A percentile compares a stretch with the other conserved stretches of the same genome.
Evolutionary conservation across 495 filamentous ascomycete genomes (phyloP).

Genomic region (Amniculicola lignicola): DNA sequence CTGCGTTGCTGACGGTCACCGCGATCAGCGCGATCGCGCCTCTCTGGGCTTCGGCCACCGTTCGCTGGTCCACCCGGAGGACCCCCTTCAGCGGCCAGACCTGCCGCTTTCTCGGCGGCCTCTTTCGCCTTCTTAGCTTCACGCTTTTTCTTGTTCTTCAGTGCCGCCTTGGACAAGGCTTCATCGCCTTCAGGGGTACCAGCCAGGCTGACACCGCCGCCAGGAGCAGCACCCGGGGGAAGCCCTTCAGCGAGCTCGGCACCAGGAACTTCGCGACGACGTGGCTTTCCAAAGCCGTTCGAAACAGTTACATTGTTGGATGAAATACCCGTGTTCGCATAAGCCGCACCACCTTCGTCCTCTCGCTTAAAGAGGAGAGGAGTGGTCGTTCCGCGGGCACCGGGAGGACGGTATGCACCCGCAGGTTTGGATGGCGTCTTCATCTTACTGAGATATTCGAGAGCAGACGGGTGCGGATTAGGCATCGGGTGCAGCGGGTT

Average conservation of each 20-base stretch:
- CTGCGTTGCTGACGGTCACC: conserved; percentile 55
- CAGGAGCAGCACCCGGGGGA: conserved; percentile 66
- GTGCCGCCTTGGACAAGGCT: conserved; percentile 75
- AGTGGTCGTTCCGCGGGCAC: conserved; percentile 81
- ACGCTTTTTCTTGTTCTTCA: conserved; percentile 99
- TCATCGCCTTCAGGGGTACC: conserved; percentile 59
- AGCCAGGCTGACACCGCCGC: conserved; percentile 62
- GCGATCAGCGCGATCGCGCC: conserved; percentile 54
- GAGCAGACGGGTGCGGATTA: conserved; percentile 76
- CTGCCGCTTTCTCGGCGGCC: conserved; percentile 53
- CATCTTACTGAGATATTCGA: conserved; percentile 74
- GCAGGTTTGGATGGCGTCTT: conserved; percentile 93
- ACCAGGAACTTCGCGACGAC: conserved; percentile 72
- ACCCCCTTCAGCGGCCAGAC: conserved; percentile 35
- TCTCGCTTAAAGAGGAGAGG: conserved; percentile 96
- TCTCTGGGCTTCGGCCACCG: conserved; percentile 61
- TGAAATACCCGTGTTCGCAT: conserved; percentile 72
- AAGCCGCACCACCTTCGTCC: conserved; percentile 91
- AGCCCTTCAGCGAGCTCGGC: conserved; percentile 62
- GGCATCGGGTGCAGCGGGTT: conserved; percentile 77
- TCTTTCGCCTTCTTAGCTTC: conserved; percentile 93
- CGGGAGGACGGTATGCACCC: conserved; percentile 94
- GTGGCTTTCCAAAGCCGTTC: conserved; percentile 69
- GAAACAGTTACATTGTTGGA: conserved; percentile 56
- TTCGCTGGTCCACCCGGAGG: conserved; percentile 26